Evolutionary conservation across 495 filamentous ascomycete species (phyloP).

Genomic region (Tuber brumale): DNA sequence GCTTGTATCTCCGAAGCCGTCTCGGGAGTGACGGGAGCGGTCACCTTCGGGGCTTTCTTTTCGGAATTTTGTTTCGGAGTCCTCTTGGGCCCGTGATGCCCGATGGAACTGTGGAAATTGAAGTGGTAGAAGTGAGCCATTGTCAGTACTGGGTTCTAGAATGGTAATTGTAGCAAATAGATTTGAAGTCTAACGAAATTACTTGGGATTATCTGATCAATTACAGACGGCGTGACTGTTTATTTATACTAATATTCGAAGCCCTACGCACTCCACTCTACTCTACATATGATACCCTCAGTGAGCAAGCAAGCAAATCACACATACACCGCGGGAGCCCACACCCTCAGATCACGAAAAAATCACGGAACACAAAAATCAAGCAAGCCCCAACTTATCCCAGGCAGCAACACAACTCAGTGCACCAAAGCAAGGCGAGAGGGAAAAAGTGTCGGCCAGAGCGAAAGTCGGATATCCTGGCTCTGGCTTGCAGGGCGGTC

Average conservation of each 20-base stretch:
- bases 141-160: neutral
- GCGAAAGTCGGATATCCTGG: neutral
- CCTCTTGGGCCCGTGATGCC: conserved; percentile 14
- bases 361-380: neutral
- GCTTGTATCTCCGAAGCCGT: neutral
- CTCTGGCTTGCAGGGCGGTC: neutral
- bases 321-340: neutral
- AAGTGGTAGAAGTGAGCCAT: conserved; percentile 3
- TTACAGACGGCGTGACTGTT: neutral
- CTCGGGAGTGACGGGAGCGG: neutral
- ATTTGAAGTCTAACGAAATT: neutral
- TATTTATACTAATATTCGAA: neutral
- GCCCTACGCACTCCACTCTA: neutral
- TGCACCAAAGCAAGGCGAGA: neutral
- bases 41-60: conserved; percentile 2
- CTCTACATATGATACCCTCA: neutral
- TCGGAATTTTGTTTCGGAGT: conserved; percentile 10
- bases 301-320: neutral
- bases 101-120: conserved; percentile 19
- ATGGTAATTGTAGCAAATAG: neutral
- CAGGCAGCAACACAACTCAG: neutral
- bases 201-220: neutral
- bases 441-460: neutral
- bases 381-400: neutral
- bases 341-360: neutral